A percentile compares a stretch with the other conserved stretches of the same genome.
phyloP scores from a whole-genome alignment of 2,329 filamentous ascomycete genomes.

The Aspergillus fijiensis region DNA sequence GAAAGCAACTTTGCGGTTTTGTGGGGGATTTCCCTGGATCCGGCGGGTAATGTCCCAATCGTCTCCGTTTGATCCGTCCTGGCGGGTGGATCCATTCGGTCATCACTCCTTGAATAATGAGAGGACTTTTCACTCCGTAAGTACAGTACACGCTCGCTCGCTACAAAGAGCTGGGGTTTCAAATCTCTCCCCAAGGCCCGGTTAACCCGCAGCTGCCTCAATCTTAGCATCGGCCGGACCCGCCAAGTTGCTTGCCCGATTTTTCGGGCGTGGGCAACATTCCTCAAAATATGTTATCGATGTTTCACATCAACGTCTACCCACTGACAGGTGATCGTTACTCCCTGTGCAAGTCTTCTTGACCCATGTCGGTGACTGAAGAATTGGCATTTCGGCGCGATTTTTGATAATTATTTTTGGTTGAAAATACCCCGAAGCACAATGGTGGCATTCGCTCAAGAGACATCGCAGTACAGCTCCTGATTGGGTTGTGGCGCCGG shows the following conservation, averaged over 20 bases:
- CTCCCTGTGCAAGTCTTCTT: neutral
- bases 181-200: neutral
- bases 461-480: neutral
- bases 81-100: constrained; percentile 6
- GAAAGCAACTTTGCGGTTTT: constrained; percentile 10
- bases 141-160: no score
- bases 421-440: constrained; percentile 6
- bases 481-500: constrained; percentile 11
- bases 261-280: neutral
- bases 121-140: no score
- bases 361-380: neutral
- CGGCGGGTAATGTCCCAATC: constrained; percentile 16
- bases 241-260: neutral
- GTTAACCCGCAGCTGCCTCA: neutral
- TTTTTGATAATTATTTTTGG: no score
- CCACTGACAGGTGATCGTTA: constrained; percentile 2
- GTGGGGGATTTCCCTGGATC: constrained; percentile 26
- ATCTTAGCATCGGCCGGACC: neutral
- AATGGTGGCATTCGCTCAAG: neutral
- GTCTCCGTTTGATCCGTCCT: constrained; percentile 4
- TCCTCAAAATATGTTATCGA: neutral
- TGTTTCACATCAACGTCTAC: neutral
- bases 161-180: neutral
- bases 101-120: neutral
- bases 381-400: neutral